Conservation (phyloP, 495 filamentous ascomycete genomes). For the Cairneyella variabilis region DNA sequence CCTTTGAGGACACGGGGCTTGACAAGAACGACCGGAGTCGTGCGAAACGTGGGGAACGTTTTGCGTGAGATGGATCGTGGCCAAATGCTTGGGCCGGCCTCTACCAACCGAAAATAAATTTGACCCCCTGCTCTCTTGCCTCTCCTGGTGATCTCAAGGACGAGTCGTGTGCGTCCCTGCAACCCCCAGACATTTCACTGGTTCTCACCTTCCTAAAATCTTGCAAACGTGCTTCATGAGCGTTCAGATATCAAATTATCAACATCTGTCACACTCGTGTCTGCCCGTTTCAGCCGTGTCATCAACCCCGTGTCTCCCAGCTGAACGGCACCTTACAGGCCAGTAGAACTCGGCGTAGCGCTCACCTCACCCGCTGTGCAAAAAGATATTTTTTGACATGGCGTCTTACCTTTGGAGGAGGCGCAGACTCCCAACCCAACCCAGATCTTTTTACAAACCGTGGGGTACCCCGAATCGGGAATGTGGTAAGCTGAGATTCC, state of each 20-base stretch:
- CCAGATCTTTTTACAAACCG: background rate
- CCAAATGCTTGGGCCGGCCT: background rate
- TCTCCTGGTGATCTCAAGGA: background rate
- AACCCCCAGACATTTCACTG: background rate
- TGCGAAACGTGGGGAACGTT: constrained; percentile 12
- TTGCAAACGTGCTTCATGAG: background rate
- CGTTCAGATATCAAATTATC: background rate
- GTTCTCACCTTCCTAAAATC: background rate
- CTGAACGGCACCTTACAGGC: background rate
- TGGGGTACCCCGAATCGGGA: background rate
- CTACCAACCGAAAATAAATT: background rate
- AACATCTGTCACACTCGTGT: background rate
- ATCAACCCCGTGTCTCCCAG: background rate
- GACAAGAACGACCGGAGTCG: constrained; percentile 1
- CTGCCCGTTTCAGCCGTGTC: background rate
- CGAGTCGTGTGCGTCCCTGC: constrained; percentile 3
- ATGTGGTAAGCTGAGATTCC: background rate
- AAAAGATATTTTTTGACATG: background rate
- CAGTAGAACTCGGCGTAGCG: background rate
- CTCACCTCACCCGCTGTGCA: background rate
- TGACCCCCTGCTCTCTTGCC: background rate
- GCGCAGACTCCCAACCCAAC: background rate
- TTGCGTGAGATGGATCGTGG: background rate
- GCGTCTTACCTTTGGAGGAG: background rate
- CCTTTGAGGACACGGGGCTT: background rate